Evolutionary conservation across 176 grass and related monocot genomes (phyloP), one percentile per base, ranked within the genome.

Genomic region (Avena sativa): DNA sequence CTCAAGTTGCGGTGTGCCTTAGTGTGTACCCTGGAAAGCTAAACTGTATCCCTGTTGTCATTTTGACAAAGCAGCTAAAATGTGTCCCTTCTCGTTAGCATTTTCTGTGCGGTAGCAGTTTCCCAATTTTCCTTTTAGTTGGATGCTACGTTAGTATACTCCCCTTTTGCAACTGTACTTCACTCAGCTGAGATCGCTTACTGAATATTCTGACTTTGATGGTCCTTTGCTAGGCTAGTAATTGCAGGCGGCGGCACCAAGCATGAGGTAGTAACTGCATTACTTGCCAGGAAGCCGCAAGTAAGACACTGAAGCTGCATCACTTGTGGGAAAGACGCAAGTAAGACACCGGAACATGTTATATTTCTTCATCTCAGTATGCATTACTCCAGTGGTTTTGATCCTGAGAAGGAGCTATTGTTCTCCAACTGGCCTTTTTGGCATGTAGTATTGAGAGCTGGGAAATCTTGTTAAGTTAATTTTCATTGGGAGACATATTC

Each of bases 181-280:
- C 80, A 57, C 64, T 23, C 14, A 79, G n/a, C 32, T 73, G 16
- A 56, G 5, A 73, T 30, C 6, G 15, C 7, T 13, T 57, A 30
- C 25, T 17, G 61, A 75, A 21, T 70, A 5, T 40, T 69, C 86
- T 88, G 44, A 86, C 7, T 6, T 78, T 67, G 34, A 16, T 83
- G 23, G 20, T 62, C 12, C 69, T 83, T 74, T 86, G 1, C 57
- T 86, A 28, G 61, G 36, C 11, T 53, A 89, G 83, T 12, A 34
- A 75, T 32, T 76, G 87, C 91, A 89, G 20, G 43, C 9, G 87
- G 91, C 0, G 84, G 87, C 84, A 89, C 83, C 84, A 77, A 89
- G 87, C 87, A 52, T 72, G 87, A 92, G 87, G 84, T 46, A 58
- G 46, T 68, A 89, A 89, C 87, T 38, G 87, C 91, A 92, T 84